Percentiles rank a stretch among this genome's conserved stretches.
Evolutionary conservation across 1,284 basidiomycete genomes (phyloP).

Genomic region (Boletus semigastroideus): DNA sequence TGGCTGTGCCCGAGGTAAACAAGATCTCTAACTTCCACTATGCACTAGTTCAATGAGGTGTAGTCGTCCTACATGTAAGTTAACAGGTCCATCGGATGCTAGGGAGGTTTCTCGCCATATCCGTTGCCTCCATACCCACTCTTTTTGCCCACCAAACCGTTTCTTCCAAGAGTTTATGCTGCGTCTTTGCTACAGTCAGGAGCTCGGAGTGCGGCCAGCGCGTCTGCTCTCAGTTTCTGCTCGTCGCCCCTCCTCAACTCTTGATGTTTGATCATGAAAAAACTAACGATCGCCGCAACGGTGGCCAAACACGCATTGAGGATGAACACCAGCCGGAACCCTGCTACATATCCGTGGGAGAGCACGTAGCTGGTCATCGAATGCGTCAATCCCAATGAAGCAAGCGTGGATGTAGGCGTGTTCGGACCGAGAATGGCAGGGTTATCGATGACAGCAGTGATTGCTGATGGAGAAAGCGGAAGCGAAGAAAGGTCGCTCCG

Average conservation of each 20-base stretch:
- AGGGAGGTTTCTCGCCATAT: not conserved
- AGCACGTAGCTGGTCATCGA: constrained; percentile 44
- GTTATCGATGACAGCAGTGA: constrained; percentile 47
- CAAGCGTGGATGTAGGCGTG: constrained; percentile 26
- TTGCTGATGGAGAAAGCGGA: constrained; percentile 35
- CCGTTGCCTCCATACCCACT: not conserved
- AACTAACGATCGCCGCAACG: constrained; percentile 48
- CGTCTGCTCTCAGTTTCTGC: constrained; percentile 40
- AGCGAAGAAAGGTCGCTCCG: constrained; percentile 41
- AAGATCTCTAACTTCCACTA: not conserved
- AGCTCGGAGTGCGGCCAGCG: constrained; percentile 10
- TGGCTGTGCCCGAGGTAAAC: not conserved
- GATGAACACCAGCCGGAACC: constrained; percentile 59
- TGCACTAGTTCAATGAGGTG: no score
- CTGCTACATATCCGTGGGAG: constrained; percentile 50
- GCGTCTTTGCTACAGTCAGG: not conserved
- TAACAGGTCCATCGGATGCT: not conserved
- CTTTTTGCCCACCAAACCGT: not conserved
- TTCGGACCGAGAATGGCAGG: constrained; percentile 44
- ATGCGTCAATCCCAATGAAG: constrained; percentile 37
- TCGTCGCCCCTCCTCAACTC: constrained; percentile 60
- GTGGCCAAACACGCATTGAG: constrained; percentile 50
- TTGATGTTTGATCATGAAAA: constrained; percentile 58
- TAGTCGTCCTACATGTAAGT: not conserved
- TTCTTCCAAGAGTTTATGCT: not conserved